Percentiles rank a stretch among this genome's conserved stretches.
Conservation (phyloP, 768 basidiomycete species). For the Podaxis sp. region DNA sequence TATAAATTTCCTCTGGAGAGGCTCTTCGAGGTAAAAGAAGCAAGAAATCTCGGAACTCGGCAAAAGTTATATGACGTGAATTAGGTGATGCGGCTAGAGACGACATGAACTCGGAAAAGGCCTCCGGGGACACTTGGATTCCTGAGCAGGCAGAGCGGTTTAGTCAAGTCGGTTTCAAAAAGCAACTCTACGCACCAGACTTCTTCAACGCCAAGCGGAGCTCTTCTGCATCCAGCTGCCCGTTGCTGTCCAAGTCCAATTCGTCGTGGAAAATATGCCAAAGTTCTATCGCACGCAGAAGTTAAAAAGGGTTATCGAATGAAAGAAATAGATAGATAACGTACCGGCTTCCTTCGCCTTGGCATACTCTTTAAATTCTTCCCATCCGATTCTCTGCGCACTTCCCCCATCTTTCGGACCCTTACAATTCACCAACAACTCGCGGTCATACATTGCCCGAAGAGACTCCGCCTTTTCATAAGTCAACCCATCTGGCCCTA, state of each 20-base stretch:
- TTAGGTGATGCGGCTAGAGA: slow-evolving; percentile 72
- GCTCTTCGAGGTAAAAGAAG: slow-evolving; percentile 80
- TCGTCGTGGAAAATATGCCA: slow-evolving; percentile 92
- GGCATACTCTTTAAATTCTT: slow-evolving; percentile 71
- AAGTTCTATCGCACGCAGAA: slow-evolving; percentile 52
- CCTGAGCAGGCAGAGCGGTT: slow-evolving; percentile 41
- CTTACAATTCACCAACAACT: slow-evolving; percentile 60
- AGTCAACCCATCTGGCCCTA: slow-evolving; percentile 32
- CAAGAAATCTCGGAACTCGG: slow-evolving; percentile 88
- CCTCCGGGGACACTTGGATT: slow-evolving; percentile 64
- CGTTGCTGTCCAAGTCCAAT: slow-evolving; percentile 88
- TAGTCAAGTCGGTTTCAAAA: background rate
- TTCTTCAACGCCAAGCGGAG: slow-evolving; percentile 48
- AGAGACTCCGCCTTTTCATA: slow-evolving; percentile 64
- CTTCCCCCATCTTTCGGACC: slow-evolving; percentile 38
- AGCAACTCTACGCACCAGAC: slow-evolving; percentile 51
- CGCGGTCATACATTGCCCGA: slow-evolving; percentile 72
- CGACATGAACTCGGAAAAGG: slow-evolving; percentile 79
- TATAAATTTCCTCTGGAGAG: slow-evolving; percentile 83
- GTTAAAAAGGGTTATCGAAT: slow-evolving; percentile 13
- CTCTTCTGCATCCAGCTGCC: slow-evolving; percentile 62
- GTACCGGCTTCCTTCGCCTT: slow-evolving; percentile 79
- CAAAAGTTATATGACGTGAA: slow-evolving; percentile 70
- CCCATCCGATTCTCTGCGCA: slow-evolving; percentile 58
- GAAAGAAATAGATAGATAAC: slow-evolving; percentile 22